Base-by-base conservation (phyloP, 179 eudicot genomes). In the Drosera spatulata region DNA sequence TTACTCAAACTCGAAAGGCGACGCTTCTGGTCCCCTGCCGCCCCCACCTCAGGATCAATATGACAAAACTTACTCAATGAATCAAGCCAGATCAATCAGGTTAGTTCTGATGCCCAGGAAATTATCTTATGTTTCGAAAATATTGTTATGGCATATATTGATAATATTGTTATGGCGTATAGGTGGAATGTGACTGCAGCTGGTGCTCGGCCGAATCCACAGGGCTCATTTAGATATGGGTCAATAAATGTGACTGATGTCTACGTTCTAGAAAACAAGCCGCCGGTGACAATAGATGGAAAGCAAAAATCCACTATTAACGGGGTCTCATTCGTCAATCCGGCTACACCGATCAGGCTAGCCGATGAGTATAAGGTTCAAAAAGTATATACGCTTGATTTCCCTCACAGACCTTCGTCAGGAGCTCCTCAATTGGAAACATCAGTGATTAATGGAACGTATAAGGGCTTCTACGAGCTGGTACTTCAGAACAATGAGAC, bases 131-230 rank as follows among this genome's bases (percentile, higher is more conserved):
- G 64, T 44, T 61, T 59, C 9, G 2, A 58, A 7, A 37, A 22
- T 49, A n/a, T n/a, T n/a, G n/a, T n/a, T n/a, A n/a, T n/a, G n/a
- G n/a, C n/a, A n/a, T n/a, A n/a, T n/a, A n/a, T n/a, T n/a, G n/a
- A n/a, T n/a, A n/a, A 10, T 55, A 41, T 65, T 56, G 38, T 61
- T 9, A 60, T 55, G 40, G 61, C 44, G 11, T 67, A 68, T 73
- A 87, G 96, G 86, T 84, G 95, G 95, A 88, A 88, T 69, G 96
- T 86, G 66, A 67, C 85, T 58, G 95, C 97, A 53, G 82, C 88
- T 73, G 96, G 96, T 67, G 96, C 96, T 37, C 96, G 96, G 15
- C 96, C 96, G 42, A 88, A 88, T 58, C 96, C 96, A 61, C 96
- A 88, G 64, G 96, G 96, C 56, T 83, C 96, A n/a, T n/a, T n/a